Evolutionary conservation across 1,284 basidiomycete genomes (phyloP), one percentile per base, ranked within the genome.

Genomic region (Heterobasidion annosum): DNA sequence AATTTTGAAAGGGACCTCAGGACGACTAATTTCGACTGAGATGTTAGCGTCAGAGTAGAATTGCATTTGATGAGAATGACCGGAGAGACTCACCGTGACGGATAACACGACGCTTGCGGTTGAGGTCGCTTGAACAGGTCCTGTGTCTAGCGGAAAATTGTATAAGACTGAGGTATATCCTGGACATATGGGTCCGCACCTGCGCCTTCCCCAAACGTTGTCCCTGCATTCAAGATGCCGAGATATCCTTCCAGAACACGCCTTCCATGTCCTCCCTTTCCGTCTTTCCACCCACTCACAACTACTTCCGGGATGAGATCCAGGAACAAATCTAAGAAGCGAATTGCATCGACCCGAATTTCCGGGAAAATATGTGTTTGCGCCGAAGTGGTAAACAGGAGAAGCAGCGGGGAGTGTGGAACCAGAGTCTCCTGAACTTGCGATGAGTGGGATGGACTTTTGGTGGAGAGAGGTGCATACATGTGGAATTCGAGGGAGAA

Each of bases 291-390:
- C 1, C 85, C 83, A 48, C 74, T 71, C 1, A 87, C 80, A 13
- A 94, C 81, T 8, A 78, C 71, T 13, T 76, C 73, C 1, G 93
- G 91, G 2, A 90, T 79, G 50, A 77, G 67, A 37, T 88, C 83
- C 2, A 98, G 76, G 37, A 94, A 78, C 13, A 97, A 68, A 63
- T 91, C 81, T 50, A 99, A 70, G 58, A 95, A 81, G 32, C 84
- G 82, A 58, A 96, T 78, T 1, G 93, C 93, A 65, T 98, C 96
- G 47, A 98, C 78, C 8, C 93, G 80, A 56, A 98, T 91, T 63
- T 95, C 91, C 8, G 93, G 93, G 67, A 94, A 96, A 55, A 99
- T 97, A 64, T 97, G 90, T 0, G 92, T 94, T 66, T 97, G 87
- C 0, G 93, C 93, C 3, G 95, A 96, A 1, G 91, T 85, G 0